phyloP scores from a whole-genome alignment of 257 asterid genomes.

The Solanum tarijense region DNA sequence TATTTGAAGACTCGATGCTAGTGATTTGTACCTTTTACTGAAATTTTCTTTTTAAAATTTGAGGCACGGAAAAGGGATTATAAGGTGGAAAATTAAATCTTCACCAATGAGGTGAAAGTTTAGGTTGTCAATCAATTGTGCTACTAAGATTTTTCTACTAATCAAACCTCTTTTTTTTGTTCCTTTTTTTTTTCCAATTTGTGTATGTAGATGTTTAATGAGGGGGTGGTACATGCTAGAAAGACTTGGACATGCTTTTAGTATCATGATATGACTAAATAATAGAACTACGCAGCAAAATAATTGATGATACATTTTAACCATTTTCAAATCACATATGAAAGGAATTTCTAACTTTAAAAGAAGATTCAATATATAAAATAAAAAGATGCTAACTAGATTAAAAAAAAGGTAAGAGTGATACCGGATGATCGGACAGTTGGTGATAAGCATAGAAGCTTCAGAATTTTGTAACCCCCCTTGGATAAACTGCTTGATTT shows the following conservation, averaged over 20 bases:
- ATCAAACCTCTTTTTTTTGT: not conserved
- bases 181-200: not conserved
- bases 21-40: not conserved
- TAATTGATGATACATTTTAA: not conserved
- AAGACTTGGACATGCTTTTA: not conserved
- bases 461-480: constrained; percentile 57
- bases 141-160: not conserved
- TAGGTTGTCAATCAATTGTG: too few relatives aligned
- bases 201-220: not conserved
- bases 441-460: constrained; percentile 51
- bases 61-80: not conserved
- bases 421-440: constrained; percentile 1
- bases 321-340: not conserved
- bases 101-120: not conserved
- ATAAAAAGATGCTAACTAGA: not conserved
- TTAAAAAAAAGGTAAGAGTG: not conserved
- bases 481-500: constrained; percentile 24
- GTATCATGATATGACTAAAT: not conserved
- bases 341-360: not conserved
- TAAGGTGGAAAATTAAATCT: not conserved
- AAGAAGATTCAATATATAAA: not conserved
- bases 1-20: not conserved
- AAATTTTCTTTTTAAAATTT: too few relatives aligned
- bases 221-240: not conserved
- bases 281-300: not conserved